Percentiles rank a stretch among this genome's conserved stretches.
Evolutionary conservation across 768 basidiomycete species (phyloP).

Genomic region (Lactarius vividus): DNA sequence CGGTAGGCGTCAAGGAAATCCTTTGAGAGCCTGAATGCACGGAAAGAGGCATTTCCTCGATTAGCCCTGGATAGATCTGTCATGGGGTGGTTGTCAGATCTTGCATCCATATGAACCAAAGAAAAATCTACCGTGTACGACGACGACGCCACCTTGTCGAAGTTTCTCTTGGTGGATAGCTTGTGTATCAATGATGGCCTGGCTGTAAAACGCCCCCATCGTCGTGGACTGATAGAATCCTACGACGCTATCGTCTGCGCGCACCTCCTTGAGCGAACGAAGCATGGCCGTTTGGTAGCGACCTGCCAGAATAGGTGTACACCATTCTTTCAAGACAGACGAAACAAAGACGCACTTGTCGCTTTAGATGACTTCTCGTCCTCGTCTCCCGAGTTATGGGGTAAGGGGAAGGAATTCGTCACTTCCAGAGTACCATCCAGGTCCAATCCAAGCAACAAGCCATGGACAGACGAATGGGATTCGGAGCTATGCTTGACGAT

Average conservation of each 20-base stretch:
- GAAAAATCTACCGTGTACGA: conserved; percentile 68
- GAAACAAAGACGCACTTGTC: conserved; percentile 49
- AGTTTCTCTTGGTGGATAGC: conserved; percentile 83
- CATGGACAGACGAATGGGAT: conserved; percentile 70
- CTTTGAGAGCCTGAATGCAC: conserved; percentile 80
- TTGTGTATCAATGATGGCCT: conserved; percentile 76
- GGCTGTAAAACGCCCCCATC: conserved; percentile 82
- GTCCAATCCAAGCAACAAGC: conserved; percentile 87
- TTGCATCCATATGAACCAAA: not conserved
- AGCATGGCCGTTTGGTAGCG: conserved; percentile 86
- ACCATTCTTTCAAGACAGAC: conserved; percentile 2
- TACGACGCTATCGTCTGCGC: conserved; percentile 86
- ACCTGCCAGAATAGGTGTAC: conserved; percentile 39
- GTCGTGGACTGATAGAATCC: conserved; percentile 93
- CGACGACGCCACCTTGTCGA: conserved; percentile 79
- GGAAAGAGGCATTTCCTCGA: conserved; percentile 83
- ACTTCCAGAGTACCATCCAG: conserved; percentile 88
- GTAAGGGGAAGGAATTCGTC: conserved; percentile 86
- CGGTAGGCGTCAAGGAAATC: conserved; percentile 81
- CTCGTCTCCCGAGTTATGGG: conserved; percentile 68
- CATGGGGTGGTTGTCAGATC: not conserved
- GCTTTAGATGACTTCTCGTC: conserved; percentile 80
- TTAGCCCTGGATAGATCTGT: conserved; percentile 74
- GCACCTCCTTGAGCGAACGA: conserved; percentile 85
- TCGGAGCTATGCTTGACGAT: conserved; percentile 92